A percentile compares a stretch with the other conserved stretches of the same genome.
Conservation (phyloP, 2,329 filamentous ascomycete genomes). For the Alternaria rosae region DNA sequence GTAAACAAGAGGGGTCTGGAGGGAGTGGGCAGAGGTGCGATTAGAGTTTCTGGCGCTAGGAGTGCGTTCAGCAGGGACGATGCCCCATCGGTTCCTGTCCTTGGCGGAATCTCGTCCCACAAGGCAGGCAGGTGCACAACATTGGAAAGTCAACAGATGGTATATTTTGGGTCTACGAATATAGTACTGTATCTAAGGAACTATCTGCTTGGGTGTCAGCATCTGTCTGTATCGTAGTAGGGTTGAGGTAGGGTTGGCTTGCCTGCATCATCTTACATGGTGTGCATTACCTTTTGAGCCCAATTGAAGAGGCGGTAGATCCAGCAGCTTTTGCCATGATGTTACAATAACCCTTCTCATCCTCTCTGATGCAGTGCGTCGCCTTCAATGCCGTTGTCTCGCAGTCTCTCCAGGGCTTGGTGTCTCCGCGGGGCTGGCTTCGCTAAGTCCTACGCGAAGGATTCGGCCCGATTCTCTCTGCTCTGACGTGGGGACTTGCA, state of each 20-base stretch:
- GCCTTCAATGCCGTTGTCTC: background rate
- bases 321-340: background rate
- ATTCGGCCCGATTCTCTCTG: slow-evolving; percentile 11
- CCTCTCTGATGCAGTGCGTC: background rate
- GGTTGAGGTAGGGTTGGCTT: background rate
- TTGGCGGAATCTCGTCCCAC: slow-evolving; percentile 14
- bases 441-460: background rate
- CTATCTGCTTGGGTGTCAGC: slow-evolving; percentile 12
- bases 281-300: background rate
- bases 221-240: background rate
- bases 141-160: background rate
- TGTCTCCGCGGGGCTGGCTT: background rate
- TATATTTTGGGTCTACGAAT: background rate
- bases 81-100: slow-evolving; percentile 10
- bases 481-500: background rate
- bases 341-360: too few relatives aligned
- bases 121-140: background rate
- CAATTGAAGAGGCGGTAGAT: background rate
- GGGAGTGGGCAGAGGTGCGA: slow-evolving; percentile 18
- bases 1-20: background rate
- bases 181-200: background rate
- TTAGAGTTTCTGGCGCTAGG: slow-evolving; percentile 27
- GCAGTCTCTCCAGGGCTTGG: background rate
- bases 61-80: slow-evolving; percentile 6
- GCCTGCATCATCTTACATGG: background rate